These are phyloP conservation scores for Saksenaea oblongispora DNA, from an alignment of 371 early-diverging fungal species.

Conservation along the genomic window DNA sequence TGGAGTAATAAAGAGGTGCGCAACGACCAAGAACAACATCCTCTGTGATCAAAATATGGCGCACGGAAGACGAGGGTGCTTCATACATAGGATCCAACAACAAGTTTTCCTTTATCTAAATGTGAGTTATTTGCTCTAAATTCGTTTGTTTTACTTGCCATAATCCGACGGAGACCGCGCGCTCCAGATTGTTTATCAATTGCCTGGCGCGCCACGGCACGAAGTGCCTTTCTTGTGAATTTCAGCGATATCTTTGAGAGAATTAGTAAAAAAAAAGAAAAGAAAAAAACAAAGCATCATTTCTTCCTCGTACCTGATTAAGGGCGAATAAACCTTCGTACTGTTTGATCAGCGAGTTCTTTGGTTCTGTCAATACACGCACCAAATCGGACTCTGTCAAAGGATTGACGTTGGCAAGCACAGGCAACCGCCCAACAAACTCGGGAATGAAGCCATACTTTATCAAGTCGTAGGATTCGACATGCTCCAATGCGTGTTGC, in stretches of 20 bases:
- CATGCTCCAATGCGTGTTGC: slow-evolving; percentile 50
- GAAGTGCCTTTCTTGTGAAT: slow-evolving; percentile 66
- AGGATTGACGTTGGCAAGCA: slow-evolving; percentile 68
- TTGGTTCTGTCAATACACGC: slow-evolving; percentile 74
- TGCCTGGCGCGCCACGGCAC: slow-evolving; percentile 66
- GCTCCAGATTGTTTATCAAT: slow-evolving; percentile 80
- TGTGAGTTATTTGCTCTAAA: background rate
- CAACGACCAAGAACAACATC: slow-evolving; percentile 53
- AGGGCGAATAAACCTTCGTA: slow-evolving; percentile 68
- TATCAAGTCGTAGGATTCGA: slow-evolving; percentile 75
- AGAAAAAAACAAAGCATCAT: no score
- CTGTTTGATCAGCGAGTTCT: slow-evolving; percentile 77
- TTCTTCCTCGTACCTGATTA: slow-evolving; percentile 47
- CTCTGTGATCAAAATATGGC: slow-evolving; percentile 60
- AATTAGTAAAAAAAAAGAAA: slow-evolving; percentile 1
- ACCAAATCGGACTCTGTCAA: slow-evolving; percentile 64
- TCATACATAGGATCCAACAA: slow-evolving; percentile 77
- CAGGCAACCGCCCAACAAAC: slow-evolving; percentile 82
- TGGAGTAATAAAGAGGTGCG: slow-evolving; percentile 58
- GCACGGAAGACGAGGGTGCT: slow-evolving; percentile 65
- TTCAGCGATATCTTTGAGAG: slow-evolving; percentile 52
- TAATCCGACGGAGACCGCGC: slow-evolving; percentile 76
- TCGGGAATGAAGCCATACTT: slow-evolving; percentile 85
- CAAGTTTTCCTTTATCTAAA: slow-evolving; percentile 50
- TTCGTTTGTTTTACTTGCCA: slow-evolving; percentile 44